Evolutionary conservation across 176 grass and related monocot species (phyloP).

Genomic region (Oryza meridionalis): DNA sequence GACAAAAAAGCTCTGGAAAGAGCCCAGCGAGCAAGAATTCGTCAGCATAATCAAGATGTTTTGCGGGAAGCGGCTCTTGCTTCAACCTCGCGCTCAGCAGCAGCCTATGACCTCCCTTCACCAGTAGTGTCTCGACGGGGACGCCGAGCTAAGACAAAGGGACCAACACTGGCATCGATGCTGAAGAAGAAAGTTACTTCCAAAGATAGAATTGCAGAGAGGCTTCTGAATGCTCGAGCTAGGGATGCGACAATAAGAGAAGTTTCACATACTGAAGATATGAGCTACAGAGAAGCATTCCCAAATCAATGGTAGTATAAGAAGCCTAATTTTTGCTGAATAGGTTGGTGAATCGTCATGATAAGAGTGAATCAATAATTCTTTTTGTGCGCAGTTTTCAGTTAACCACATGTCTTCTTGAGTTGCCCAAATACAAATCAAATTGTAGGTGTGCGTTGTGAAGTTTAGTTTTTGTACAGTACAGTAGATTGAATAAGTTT

Average conservation of each 20-base stretch:
- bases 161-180: conserved; percentile 77
- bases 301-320: conserved; percentile 75
- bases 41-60: conserved; percentile 85
- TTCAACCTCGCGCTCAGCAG: conserved; percentile 72
- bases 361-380: neutral
- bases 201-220: conserved; percentile 83
- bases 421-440: neutral
- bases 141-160: conserved; percentile 54
- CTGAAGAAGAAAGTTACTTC: conserved; percentile 85
- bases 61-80: conserved; percentile 78
- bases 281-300: conserved; percentile 78
- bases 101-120: conserved; percentile 56
- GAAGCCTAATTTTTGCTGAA: conserved; percentile 13
- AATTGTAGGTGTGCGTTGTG: neutral
- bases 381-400: neutral
- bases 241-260: conserved; percentile 57
- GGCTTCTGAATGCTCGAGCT: conserved; percentile 59
- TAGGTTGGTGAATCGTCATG: neutral
- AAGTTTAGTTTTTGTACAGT: conserved; percentile 22
- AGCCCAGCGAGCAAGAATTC: conserved; percentile 61
- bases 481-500: conserved; percentile 17
- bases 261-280: conserved; percentile 57
- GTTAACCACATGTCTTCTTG: neutral
- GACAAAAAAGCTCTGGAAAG: conserved; percentile 65
- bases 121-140: conserved; percentile 35